Conservation (phyloP, 805 yeast genomes). For the Schizosaccharomyces lindneri region DNA sequence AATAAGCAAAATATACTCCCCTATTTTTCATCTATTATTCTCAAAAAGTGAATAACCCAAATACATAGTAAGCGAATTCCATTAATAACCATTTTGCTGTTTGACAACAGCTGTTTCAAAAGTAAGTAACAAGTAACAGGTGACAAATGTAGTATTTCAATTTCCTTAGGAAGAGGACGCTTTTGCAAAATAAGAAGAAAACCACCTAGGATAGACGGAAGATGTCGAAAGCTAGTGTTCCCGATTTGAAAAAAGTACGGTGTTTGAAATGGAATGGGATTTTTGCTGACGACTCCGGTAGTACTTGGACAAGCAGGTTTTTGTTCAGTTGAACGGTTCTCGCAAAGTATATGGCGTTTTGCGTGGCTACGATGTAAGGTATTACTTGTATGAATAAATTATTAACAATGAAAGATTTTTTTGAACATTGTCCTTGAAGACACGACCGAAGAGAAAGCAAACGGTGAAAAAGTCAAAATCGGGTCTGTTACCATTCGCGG, state of each 20-base stretch:
- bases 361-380: constrained; percentile 52
- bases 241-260: constrained; percentile 9
- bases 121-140: too few relatives aligned
- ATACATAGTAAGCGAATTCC: too few relatives aligned
- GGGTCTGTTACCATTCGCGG: constrained; percentile 62
- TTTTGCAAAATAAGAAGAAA: not conserved
- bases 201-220: not conserved
- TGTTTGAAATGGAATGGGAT: not conserved
- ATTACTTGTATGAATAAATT: constrained; percentile 3
- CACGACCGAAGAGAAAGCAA: constrained; percentile 33
- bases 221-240: constrained; percentile 9
- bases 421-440: constrained; percentile 47
- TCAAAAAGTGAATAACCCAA: too few relatives aligned
- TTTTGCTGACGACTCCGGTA: constrained; percentile 8
- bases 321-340: constrained; percentile 53
- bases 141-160: too few relatives aligned
- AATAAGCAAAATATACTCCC: too few relatives aligned
- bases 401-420: constrained; percentile 22
- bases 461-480: constrained; percentile 27
- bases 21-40: too few relatives aligned
- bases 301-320: constrained; percentile 58
- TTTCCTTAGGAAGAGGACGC: too few relatives aligned
- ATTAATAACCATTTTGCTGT: too few relatives aligned
- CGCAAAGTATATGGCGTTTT: constrained; percentile 58
- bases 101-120: too few relatives aligned